Evolutionary conservation across 768 basidiomycete genomes (phyloP).

Genomic region (Lepiota brunneoincarnata): DNA sequence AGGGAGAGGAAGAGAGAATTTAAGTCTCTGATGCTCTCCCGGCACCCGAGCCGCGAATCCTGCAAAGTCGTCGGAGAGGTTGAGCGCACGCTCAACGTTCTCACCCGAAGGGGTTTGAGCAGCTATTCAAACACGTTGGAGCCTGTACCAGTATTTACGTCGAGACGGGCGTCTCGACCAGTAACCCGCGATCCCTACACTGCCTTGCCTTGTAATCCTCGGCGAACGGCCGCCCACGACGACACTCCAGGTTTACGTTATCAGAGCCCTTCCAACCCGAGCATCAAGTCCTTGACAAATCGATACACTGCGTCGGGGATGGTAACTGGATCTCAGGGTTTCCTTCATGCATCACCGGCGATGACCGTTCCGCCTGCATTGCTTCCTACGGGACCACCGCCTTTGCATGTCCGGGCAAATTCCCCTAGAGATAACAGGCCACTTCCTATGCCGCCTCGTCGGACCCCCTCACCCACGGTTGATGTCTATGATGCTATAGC

Average conservation of each 20-base stretch:
- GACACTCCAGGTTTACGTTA: neutral
- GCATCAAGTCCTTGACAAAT: slow-evolving; percentile 1
- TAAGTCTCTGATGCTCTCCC: slow-evolving; percentile 18
- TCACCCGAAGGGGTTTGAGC: slow-evolving; percentile 15
- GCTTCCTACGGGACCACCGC: neutral
- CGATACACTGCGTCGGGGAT: slow-evolving; percentile 4
- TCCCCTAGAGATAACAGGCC: neutral
- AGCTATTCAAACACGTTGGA: slow-evolving; percentile 11
- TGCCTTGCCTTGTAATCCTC: neutral
- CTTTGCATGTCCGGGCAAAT: neutral
- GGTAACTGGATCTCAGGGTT: neutral
- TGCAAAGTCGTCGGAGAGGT: slow-evolving; percentile 19
- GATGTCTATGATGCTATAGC: slow-evolving; percentile 2
- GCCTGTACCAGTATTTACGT: slow-evolving; percentile 21
- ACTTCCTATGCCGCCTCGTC: neutral
- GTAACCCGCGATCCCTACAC: neutral
- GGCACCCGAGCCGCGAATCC: slow-evolving; percentile 15
- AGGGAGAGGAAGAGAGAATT: slow-evolving; percentile 17
- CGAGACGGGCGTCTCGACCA: neutral
- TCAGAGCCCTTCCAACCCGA: neutral
- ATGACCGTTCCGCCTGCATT: neutral
- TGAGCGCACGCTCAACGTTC: slow-evolving; percentile 17
- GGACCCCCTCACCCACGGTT: neutral
- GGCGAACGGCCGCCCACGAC: neutral
- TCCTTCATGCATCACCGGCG: neutral